Conservation (phyloP, 495 filamentous ascomycete species). For the Oidiodendron maius region DNA sequence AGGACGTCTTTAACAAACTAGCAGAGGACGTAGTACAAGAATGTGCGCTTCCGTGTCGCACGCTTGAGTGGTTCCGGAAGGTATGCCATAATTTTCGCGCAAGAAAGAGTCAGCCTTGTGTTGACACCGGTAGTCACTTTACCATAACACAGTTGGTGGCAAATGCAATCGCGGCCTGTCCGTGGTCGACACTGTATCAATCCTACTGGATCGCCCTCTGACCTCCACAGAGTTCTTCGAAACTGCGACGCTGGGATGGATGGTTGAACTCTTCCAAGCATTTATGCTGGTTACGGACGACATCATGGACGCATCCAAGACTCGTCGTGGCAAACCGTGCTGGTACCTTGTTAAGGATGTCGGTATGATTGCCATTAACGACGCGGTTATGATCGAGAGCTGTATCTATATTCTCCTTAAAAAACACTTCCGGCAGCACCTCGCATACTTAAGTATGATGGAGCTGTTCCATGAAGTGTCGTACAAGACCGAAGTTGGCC, state of each 20-base stretch:
- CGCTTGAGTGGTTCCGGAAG: no score
- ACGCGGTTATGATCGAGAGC: slow-evolving; percentile 91
- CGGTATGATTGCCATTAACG: slow-evolving; percentile 94
- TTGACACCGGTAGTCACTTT: slow-evolving; percentile 70
- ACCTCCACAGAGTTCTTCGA: slow-evolving; percentile 76
- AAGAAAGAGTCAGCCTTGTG: no score
- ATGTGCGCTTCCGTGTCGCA: no score
- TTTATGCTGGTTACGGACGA: slow-evolving; percentile 99
- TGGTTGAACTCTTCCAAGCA: slow-evolving; percentile 95
- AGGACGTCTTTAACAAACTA: no score
- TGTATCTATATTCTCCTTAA: slow-evolving; percentile 86
- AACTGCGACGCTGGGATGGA: slow-evolving; percentile 86
- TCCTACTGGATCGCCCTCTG: slow-evolving; percentile 70
- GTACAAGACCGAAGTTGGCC: slow-evolving; percentile 90
- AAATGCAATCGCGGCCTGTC: slow-evolving; percentile 99
- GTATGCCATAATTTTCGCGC: no score
- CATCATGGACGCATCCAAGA: slow-evolving; percentile 94
- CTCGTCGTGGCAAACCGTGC: slow-evolving; percentile 86
- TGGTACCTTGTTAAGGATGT: slow-evolving; percentile 88
- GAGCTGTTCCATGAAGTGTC: slow-evolving; percentile 95
- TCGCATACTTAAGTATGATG: slow-evolving; percentile 78
- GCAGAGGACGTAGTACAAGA: no score
- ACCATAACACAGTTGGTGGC: slow-evolving; percentile 83
- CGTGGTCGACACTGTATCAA: slow-evolving; percentile 79
- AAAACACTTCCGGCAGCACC: slow-evolving; percentile 83